Evolutionary conservation across 352 stramenopile genomes (phyloP).

Genomic region (Pythium coloratum): DNA sequence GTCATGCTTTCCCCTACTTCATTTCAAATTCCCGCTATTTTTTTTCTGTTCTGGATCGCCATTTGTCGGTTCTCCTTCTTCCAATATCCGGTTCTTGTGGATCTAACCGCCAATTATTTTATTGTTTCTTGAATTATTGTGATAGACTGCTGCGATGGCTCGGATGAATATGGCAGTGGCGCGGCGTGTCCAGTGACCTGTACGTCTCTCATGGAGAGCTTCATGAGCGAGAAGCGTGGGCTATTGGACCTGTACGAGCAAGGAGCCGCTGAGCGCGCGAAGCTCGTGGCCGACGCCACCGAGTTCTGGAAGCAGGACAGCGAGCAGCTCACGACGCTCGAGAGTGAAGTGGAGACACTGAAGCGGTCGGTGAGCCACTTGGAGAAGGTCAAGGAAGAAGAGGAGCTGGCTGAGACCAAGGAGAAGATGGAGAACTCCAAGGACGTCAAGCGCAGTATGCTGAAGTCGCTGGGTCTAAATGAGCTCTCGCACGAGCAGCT

Average conservation of each 20-base stretch:
- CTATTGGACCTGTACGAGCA: conserved; percentile 74
- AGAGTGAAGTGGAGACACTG: conserved; percentile 31
- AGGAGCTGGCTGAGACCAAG: conserved; percentile 40
- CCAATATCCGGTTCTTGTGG: not conserved
- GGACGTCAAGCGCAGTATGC: conserved; percentile 42
- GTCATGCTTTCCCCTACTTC: not conserved
- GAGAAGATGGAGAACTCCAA: conserved; percentile 27
- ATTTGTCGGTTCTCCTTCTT: not conserved
- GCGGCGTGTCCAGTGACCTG: conserved; percentile 51
- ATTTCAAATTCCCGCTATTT: not conserved
- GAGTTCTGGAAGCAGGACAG: conserved; percentile 30
- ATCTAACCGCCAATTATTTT: not conserved
- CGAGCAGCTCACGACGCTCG: conserved; percentile 22
- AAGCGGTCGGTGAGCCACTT: conserved; percentile 40
- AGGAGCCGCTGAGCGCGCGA: conserved; percentile 49
- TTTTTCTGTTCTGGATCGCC: not conserved
- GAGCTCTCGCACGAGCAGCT: conserved; percentile 65
- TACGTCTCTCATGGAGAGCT: conserved; percentile 36
- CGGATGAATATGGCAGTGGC: conserved; percentile 73
- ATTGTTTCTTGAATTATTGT: conserved; percentile 25
- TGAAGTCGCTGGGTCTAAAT: conserved; percentile 56
- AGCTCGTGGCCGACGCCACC: conserved; percentile 35
- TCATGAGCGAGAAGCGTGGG: conserved; percentile 49
- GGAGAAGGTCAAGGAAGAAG: conserved; percentile 50
- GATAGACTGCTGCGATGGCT: conserved; percentile 84